A percentile compares a stretch with the other conserved stretches of the same genome.
Evolutionary conservation across 768 basidiomycete genomes (phyloP).

Genomic region (Pholiota molesta): DNA sequence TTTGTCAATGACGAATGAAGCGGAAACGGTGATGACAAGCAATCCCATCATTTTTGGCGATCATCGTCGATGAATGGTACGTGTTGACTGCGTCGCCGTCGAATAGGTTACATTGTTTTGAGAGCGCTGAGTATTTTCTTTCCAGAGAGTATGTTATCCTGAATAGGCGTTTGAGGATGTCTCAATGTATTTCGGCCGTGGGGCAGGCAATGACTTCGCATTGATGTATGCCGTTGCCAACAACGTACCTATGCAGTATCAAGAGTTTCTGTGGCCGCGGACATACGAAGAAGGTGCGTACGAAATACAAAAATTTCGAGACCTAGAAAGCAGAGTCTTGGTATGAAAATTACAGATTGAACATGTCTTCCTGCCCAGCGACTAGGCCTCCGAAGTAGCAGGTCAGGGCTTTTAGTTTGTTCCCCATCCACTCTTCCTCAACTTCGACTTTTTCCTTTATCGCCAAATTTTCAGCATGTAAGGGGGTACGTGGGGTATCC

Average conservation of each 20-base stretch:
- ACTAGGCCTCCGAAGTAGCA: constrained; percentile 92
- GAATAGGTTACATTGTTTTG: no score
- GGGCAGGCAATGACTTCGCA: neutral
- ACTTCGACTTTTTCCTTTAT: constrained; percentile 73
- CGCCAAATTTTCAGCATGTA: neutral
- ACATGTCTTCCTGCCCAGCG: constrained; percentile 66
- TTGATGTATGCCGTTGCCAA: neutral
- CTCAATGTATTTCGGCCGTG: neutral
- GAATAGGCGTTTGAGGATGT: neutral
- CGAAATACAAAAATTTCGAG: no score
- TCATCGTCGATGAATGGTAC: no score
- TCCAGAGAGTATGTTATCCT: neutral
- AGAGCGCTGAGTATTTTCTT: no score
- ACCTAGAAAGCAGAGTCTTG: no score
- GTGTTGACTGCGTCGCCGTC: no score
- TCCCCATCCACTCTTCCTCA: constrained; percentile 97
- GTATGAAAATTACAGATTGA: constrained; percentile 18
- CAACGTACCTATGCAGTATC: neutral
- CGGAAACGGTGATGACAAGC: neutral
- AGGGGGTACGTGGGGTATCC: neutral
- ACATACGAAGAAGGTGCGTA: neutral
- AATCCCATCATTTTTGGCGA: neutral
- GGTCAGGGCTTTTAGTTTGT: constrained; percentile 90
- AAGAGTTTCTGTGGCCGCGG: neutral
- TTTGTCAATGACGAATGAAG: neutral